phyloP scores from a whole-genome alignment of 2,329 filamentous ascomycete species.

The Diaporthe sp. region DNA sequence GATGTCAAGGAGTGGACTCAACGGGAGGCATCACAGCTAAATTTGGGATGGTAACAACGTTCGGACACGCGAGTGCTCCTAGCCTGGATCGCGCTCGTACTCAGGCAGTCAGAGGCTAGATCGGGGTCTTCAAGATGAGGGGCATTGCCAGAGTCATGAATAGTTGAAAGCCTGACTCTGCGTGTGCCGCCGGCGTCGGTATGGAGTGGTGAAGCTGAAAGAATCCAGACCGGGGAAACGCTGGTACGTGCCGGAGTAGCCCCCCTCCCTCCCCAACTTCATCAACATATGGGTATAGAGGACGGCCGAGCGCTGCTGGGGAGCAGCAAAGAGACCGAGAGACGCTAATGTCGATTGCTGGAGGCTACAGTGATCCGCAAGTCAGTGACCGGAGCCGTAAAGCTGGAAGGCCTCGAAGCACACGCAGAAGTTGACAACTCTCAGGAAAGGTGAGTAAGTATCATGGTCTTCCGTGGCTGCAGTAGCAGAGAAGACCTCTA shows the following conservation, averaged over 20 bases:
- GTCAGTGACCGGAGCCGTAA: neutral
- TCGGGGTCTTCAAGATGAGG: neutral
- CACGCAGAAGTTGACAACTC: neutral
- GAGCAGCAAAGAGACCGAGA: neutral
- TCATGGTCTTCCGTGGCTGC: neutral
- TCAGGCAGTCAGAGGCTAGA: neutral
- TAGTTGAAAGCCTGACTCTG: constrained; percentile 6
- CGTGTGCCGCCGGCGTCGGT: constrained; percentile 13
- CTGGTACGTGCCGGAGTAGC: constrained; percentile 3
- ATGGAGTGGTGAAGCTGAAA: neutral
- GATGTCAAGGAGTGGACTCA: neutral
- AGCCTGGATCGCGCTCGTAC: neutral
- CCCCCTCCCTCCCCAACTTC: neutral
- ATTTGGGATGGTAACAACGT: neutral
- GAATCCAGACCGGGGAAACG: constrained; percentile 3
- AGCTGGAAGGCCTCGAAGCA: neutral
- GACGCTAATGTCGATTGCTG: constrained; percentile 17
- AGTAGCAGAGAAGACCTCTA: neutral
- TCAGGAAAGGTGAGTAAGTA: neutral
- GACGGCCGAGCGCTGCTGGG: neutral
- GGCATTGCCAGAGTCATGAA: constrained; percentile 19
- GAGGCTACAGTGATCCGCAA: neutral
- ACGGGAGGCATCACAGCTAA: neutral
- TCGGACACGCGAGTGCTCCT: neutral
- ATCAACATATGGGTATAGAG: neutral